phyloP scores from a whole-genome alignment of 1,284 basidiomycete species.

The Puccinia coronata region DNA sequence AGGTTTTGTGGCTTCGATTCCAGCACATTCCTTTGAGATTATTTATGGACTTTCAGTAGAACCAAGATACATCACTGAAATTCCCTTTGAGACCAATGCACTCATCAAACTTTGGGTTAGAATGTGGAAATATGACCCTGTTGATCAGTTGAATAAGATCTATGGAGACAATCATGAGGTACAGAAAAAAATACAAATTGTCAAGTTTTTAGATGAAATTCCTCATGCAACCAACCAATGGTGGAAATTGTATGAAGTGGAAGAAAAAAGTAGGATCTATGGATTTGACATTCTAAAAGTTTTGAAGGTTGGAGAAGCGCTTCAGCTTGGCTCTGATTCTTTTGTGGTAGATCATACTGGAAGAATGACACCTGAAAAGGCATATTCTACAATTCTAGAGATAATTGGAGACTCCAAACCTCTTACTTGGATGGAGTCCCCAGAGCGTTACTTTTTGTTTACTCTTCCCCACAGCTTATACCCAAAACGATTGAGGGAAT shows the following conservation, averaged over 20 bases:
- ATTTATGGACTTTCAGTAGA: neutral
- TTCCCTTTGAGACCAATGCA: neutral
- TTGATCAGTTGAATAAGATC: neutral
- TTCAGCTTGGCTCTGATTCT: neutral
- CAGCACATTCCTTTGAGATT: neutral
- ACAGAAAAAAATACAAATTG: neutral
- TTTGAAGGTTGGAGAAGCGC: conserved; percentile 11
- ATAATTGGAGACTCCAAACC: too few relatives aligned
- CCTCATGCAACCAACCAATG: neutral
- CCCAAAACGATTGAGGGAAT: too few relatives aligned
- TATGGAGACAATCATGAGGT: neutral
- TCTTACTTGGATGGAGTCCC: too few relatives aligned
- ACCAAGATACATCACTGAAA: neutral
- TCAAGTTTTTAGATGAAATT: neutral
- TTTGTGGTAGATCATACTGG: neutral
- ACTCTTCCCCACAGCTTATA: too few relatives aligned
- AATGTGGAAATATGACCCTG: neutral
- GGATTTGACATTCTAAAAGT: neutral
- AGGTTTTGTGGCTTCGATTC: neutral
- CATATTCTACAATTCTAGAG: too few relatives aligned
- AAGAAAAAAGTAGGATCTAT: neutral
- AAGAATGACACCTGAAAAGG: too few relatives aligned
- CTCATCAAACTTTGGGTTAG: too few relatives aligned
- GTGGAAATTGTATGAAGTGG: neutral
- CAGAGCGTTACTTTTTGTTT: too few relatives aligned